phyloP scores from a whole-genome alignment of 371 early-diverging fungal species.

The Rhizopus stolonifer region DNA sequence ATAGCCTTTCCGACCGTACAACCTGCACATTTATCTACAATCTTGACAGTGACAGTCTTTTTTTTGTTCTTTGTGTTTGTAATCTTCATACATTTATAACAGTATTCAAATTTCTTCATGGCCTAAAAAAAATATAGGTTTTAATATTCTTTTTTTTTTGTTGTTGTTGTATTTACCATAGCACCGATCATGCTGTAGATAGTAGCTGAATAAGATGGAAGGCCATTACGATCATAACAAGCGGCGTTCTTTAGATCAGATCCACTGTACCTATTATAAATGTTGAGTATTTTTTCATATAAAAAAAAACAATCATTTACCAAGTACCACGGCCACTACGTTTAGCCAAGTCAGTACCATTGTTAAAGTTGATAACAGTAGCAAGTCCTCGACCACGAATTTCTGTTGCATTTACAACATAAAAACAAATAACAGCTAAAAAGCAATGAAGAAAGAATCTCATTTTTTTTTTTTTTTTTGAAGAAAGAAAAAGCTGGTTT shows the following conservation, averaged over 20 bases:
- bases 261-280: constrained; percentile 52
- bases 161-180: too few species aligned
- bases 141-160: background rate
- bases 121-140: constrained; percentile 23
- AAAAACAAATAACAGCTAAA: too few species aligned
- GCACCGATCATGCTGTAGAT: constrained; percentile 48
- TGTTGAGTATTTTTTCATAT: too few species aligned
- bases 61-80: constrained; percentile 42
- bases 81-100: constrained; percentile 55
- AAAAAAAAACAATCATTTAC: too few species aligned
- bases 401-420: constrained; percentile 17
- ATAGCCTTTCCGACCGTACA: constrained; percentile 44
- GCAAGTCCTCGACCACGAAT: constrained; percentile 38
- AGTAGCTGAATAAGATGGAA: constrained; percentile 38
- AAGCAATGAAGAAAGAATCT: too few species aligned
- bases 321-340: constrained; percentile 47
- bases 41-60: constrained; percentile 32
- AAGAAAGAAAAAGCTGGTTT: too few species aligned
- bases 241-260: constrained; percentile 50
- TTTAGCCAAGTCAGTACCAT: constrained; percentile 21
- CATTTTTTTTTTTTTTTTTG: too few species aligned
- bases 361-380: constrained; percentile 29
- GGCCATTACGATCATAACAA: constrained; percentile 50
- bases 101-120: constrained; percentile 47
- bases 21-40: constrained; percentile 44